Evolutionary conservation across 371 early-diverging fungal species (phyloP), one percentile per base, ranked within the genome.

Genomic region (Mucor lusitanicus): DNA sequence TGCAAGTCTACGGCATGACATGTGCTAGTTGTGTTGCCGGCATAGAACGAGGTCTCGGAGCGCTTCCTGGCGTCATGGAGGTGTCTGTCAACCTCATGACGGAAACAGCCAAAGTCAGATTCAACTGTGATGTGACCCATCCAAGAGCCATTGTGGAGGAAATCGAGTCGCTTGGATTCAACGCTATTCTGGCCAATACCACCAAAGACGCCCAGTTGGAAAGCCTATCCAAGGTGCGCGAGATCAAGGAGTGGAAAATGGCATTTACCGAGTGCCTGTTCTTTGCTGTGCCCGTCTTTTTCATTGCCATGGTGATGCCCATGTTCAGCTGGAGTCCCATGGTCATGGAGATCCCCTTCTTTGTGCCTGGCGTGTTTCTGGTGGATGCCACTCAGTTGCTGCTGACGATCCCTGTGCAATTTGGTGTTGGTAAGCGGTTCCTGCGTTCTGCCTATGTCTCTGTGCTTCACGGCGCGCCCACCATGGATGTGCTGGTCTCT

Each of bases 401-500:
- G 0, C 73, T 95, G 13, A 87, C 97, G 11, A 85, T 91, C 6
- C 96, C 97, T 19, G 91, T 97, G 3, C 97, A 97, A 82, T 96
- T 98, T 80, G 88, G 87, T 23, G 82, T 96, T 11, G 98, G 97
- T 3, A 74, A 76, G 37, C 83, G 90, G 40, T 98, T 98, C 79
- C 91, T 95, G 73, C 64, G 65, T 17, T 83, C 92, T 17, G 90
- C 96, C 1, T 93, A 84, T 78, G 91, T 91, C 73, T 91, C 97
- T 0, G 62, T 96, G 3, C 69, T 74, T 21, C 96, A 96, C 65
- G 85, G 90, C 3, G 85, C 87, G 32, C 92, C 96, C 48, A 98
- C 95, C 25, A 98, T 98, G 99, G 99, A 98, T 75, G 96, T 96
- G 37, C 80, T 98, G 44, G 89, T 98, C 9, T 83, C 91, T 0